Percentiles rank a stretch among this genome's conserved stretches.
Evolutionary conservation across 208 protist genomes (phyloP).

Genomic region (Endotrypanum monterogeii): DNA sequence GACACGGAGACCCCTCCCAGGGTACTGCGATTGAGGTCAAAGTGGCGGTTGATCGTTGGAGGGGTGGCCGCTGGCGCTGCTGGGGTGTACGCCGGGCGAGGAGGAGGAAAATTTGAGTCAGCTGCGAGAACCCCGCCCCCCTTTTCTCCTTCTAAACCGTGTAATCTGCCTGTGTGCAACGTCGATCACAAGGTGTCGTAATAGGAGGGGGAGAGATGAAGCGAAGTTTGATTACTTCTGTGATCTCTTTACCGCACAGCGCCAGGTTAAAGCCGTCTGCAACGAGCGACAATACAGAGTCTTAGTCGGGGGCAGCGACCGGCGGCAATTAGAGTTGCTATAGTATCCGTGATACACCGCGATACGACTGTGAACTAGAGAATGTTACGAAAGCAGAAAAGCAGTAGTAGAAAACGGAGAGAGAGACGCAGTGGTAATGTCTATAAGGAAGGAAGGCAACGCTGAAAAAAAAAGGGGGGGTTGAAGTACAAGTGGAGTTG

Average conservation of each 20-base stretch:
- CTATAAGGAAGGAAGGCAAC: not conserved
- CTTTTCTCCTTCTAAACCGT: not conserved
- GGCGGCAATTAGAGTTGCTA: too few relatives aligned
- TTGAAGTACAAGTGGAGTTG: not conserved
- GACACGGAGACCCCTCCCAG: not conserved
- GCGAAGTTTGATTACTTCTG: too few relatives aligned
- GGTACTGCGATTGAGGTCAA: too few relatives aligned
- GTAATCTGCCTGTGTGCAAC: not conserved
- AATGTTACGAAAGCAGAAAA: not conserved
- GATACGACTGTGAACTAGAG: too few relatives aligned
- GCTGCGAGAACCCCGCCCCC: not conserved
- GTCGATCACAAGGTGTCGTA: not conserved
- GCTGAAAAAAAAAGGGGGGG: not conserved
- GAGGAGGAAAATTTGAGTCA: not conserved
- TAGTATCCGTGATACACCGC: too few relatives aligned
- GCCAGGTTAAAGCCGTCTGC: not conserved
- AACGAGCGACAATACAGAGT: too few relatives aligned
- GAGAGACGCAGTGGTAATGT: not conserved
- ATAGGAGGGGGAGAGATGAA: too few relatives aligned
- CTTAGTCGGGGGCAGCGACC: not conserved
- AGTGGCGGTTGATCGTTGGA: not conserved
- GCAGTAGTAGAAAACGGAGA: too few relatives aligned
- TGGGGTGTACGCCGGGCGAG: not conserved
- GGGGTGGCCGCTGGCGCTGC: not conserved
- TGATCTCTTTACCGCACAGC: not conserved